phyloP scores from a whole-genome alignment of 2,329 filamentous ascomycete genomes.

The Monosporascus sp. region DNA sequence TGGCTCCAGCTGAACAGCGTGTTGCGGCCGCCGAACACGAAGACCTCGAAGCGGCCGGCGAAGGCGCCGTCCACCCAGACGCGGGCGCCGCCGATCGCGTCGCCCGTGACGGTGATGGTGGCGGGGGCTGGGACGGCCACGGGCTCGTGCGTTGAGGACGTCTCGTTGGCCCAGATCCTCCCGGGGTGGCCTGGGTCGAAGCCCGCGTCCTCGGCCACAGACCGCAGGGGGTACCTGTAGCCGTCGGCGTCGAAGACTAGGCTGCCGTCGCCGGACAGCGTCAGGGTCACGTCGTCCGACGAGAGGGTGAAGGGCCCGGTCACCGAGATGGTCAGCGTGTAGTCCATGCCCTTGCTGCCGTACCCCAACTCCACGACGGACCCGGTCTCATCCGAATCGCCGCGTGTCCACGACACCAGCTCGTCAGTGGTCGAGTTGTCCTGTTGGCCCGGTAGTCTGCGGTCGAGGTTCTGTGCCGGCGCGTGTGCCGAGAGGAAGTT shows the following conservation, averaged over 20 bases:
- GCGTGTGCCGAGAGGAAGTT: slow-evolving; percentile 30
- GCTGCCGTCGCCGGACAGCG: slow-evolving; percentile 26
- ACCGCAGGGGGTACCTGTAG: slow-evolving; percentile 43
- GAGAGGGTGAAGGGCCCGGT: slow-evolving; percentile 39
- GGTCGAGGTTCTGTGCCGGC: slow-evolving; percentile 40
- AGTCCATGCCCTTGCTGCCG: slow-evolving; percentile 41
- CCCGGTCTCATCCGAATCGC: slow-evolving; percentile 2
- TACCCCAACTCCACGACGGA: slow-evolving; percentile 19
- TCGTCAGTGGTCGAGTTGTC: slow-evolving; percentile 7
- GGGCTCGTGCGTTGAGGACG: slow-evolving; percentile 37
- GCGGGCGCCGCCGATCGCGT: slow-evolving; percentile 39
- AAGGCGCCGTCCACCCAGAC: slow-evolving; percentile 43
- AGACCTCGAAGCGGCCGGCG: slow-evolving; percentile 47
- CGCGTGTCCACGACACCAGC: slow-evolving; percentile 28
- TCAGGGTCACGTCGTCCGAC: slow-evolving; percentile 37
- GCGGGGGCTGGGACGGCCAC: slow-evolving; percentile 30
- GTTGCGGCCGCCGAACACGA: slow-evolving; percentile 48
- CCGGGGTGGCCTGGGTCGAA: slow-evolving; percentile 43
- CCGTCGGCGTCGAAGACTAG: slow-evolving; percentile 39
- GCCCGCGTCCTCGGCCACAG: slow-evolving; percentile 35
- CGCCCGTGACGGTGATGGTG: slow-evolving; percentile 36
- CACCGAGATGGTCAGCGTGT: slow-evolving; percentile 34
- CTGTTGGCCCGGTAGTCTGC: slow-evolving; percentile 17
- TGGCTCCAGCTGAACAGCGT: slow-evolving; percentile 48
- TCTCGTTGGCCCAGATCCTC: slow-evolving; percentile 46